Conservation (phyloP, 495 filamentous ascomycete species). For the Peziza echinospora region DNA sequence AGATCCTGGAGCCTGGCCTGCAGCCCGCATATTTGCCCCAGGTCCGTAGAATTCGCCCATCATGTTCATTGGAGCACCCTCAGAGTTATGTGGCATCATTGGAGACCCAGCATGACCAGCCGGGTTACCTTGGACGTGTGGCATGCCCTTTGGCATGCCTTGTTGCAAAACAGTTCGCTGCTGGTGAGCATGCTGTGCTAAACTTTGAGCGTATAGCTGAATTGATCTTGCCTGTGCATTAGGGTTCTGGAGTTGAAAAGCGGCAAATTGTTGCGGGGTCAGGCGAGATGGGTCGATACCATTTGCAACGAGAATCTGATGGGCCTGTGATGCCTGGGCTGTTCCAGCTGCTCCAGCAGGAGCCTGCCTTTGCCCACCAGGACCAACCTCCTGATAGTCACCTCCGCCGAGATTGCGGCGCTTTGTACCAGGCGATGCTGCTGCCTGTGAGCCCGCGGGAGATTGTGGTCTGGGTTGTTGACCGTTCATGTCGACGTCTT, state of each 20-base stretch:
- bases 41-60: slow-evolving; percentile 43
- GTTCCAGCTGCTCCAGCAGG: slow-evolving; percentile 17
- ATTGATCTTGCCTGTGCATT: slow-evolving; percentile 54
- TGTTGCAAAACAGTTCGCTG: slow-evolving; percentile 40
- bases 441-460: slow-evolving; percentile 63
- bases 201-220: slow-evolving; percentile 63
- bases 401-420: slow-evolving; percentile 64
- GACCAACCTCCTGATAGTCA: slow-evolving; percentile 52
- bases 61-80: slow-evolving; percentile 25
- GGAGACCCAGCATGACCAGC: slow-evolving; percentile 46
- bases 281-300: slow-evolving; percentile 55
- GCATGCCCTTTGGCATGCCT: slow-evolving; percentile 27
- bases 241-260: slow-evolving; percentile 41
- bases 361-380: slow-evolving; percentile 51
- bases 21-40: slow-evolving; percentile 25
- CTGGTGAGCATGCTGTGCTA: slow-evolving; percentile 51
- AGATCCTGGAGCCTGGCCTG: slow-evolving; percentile 33
- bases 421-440: slow-evolving; percentile 68
- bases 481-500: slow-evolving; percentile 69
- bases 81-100: slow-evolving; percentile 52
- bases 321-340: slow-evolving; percentile 16
- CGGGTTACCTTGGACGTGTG: slow-evolving; percentile 13
- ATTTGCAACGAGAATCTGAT: slow-evolving; percentile 47
- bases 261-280: slow-evolving; percentile 54
- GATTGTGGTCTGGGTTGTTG: slow-evolving; percentile 51